Conservation (phyloP, 805 yeast genomes). For the Danielia reshetovae region DNA sequence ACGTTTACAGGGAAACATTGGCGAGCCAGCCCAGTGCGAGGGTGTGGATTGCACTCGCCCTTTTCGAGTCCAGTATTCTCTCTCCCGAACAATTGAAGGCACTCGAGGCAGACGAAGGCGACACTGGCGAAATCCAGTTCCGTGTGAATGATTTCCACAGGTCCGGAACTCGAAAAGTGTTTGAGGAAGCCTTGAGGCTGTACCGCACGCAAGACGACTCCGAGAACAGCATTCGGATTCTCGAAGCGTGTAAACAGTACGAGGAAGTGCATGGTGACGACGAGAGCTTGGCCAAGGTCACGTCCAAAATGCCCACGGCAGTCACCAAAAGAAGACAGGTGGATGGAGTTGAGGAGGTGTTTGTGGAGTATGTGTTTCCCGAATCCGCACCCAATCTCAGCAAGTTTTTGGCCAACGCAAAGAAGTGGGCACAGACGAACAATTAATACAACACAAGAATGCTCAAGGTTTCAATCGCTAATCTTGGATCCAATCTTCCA, state of each 20-base stretch:
- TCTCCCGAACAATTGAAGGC: constrained; percentile 46
- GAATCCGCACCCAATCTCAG: constrained; percentile 46
- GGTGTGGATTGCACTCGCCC: constrained; percentile 63
- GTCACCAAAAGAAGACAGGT: constrained; percentile 44
- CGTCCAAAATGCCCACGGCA: constrained; percentile 50
- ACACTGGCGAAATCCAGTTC: constrained; percentile 52
- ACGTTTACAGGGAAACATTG: constrained; percentile 41
- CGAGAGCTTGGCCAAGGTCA: constrained; percentile 32
- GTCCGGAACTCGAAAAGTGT: constrained; percentile 49
- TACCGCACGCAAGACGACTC: constrained; percentile 35
- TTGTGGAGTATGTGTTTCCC: constrained; percentile 62
- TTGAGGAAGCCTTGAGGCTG: constrained; percentile 47
- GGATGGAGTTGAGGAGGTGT: constrained; percentile 49
- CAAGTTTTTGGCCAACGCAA: constrained; percentile 41
- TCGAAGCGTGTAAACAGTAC: constrained; percentile 62
- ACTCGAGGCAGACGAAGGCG: constrained; percentile 42
- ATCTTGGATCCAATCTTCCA: too few relatives aligned
- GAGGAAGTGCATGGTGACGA: constrained; percentile 59
- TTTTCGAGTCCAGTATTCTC: constrained; percentile 67
- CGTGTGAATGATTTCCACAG: constrained; percentile 49
- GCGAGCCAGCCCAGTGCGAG: constrained; percentile 23
- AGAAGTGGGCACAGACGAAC: constrained; percentile 25
- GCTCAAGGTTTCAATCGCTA: too few relatives aligned
- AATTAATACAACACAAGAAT: too few relatives aligned
- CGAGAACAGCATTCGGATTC: constrained; percentile 47